These are phyloP conservation scores for Fusarium sp. DNA, from an alignment of 2,329 filamentous ascomycete genomes.

Conservation along the genomic window DNA sequence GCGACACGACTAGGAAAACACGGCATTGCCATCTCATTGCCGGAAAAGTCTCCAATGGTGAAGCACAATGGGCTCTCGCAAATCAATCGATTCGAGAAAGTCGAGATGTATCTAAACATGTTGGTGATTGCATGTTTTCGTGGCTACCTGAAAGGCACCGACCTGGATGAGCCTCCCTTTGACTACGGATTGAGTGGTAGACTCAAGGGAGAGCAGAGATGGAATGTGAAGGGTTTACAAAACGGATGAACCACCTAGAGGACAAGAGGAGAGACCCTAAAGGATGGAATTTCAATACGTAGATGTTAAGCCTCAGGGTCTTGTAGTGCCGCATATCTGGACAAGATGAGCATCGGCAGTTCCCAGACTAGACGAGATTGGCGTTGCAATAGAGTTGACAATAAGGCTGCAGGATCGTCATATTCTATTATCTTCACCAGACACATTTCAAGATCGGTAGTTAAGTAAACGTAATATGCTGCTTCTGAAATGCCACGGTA, in stretches of 20 bases:
- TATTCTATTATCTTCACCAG: background rate
- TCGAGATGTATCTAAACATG: background rate
- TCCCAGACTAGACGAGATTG: background rate
- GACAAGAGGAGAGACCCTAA: background rate
- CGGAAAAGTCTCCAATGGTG: background rate
- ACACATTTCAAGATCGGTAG: background rate
- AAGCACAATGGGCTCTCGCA: background rate
- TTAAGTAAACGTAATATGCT: background rate
- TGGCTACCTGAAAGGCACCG: background rate
- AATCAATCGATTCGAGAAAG: background rate
- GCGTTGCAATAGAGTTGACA: background rate
- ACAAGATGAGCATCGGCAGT: background rate
- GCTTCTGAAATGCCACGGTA: background rate
- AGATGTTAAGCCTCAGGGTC: background rate
- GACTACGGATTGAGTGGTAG: background rate
- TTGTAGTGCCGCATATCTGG: background rate
- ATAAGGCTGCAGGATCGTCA: background rate
- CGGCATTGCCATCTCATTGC: background rate
- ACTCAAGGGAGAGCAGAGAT: background rate
- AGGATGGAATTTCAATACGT: background rate
- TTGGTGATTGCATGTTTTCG: background rate
- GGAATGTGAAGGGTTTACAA: conserved; percentile 3
- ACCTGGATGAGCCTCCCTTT: background rate
- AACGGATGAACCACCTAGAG: background rate
- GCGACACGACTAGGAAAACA: background rate